These are phyloP conservation scores for Mycena citricolor DNA, from an alignment of 1,284 basidiomycete species.

Conservation along the genomic window DNA sequence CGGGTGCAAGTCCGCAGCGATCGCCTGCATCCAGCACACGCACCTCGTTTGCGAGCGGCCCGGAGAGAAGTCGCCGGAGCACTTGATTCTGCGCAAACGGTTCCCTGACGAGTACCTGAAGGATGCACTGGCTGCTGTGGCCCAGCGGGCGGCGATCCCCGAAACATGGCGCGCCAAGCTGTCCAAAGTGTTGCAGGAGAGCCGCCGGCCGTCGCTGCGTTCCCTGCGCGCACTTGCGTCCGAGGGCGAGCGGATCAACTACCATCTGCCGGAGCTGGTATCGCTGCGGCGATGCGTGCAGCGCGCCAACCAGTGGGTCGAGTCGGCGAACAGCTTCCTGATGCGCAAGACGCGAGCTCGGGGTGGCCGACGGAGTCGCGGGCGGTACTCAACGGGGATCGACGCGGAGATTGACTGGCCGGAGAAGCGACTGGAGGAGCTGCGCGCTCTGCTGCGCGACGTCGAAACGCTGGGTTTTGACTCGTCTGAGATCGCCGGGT, in stretches of 20 bases:
- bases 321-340: slow-evolving; percentile 69
- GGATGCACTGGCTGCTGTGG: slow-evolving; percentile 65
- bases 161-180: slow-evolving; percentile 76
- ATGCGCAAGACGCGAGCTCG: slow-evolving; percentile 73
- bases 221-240: slow-evolving; percentile 75
- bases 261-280: slow-evolving; percentile 70
- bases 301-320: slow-evolving; percentile 83
- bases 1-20: slow-evolving; percentile 63
- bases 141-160: slow-evolving; percentile 74
- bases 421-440: slow-evolving; percentile 65
- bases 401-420: slow-evolving; percentile 67
- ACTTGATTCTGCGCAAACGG: slow-evolving; percentile 73
- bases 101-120: slow-evolving; percentile 80
- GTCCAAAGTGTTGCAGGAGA: slow-evolving; percentile 64
- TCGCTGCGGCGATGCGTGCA: slow-evolving; percentile 77
- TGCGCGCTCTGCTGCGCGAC: slow-evolving; percentile 67
- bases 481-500: slow-evolving; percentile 63
- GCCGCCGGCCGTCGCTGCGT: slow-evolving; percentile 71
- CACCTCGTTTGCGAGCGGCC: slow-evolving; percentile 75
- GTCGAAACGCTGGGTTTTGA: slow-evolving; percentile 80
- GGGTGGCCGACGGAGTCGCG: slow-evolving; percentile 63
- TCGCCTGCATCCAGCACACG: slow-evolving; percentile 87
- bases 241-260: slow-evolving; percentile 86
- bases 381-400: slow-evolving; percentile 42
- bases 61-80: slow-evolving; percentile 33